Base-by-base conservation (phyloP, 2,329 filamentous ascomycete species). In the Alternaria infectoria region DNA sequence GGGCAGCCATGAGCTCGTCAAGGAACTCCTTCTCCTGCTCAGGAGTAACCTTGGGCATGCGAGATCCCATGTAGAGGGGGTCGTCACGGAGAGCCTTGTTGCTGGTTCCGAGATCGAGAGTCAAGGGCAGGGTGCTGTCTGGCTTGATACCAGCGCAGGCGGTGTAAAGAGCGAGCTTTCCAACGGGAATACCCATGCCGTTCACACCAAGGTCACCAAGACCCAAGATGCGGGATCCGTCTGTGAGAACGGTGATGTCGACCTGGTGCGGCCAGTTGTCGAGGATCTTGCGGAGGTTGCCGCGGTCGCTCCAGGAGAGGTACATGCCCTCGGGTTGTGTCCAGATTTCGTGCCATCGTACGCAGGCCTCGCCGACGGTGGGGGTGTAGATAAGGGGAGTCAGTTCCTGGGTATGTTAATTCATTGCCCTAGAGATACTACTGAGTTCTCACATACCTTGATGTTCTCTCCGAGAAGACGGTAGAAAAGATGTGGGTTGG, bases 141-240 rank as follows among this genome's bases (percentile, higher is more conserved):
- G 96, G 96, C 81, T 93, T 89, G 82, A 98, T 97, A 77, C 96
- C 96, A 61, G 96, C 96, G 76, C 95, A 97, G 49, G 91, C 93
- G 62, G 93, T 97, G 86, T 99, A 99, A 57, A 99, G 88, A 67
- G 94, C 90, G 66, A 98, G 87, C 85, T 99, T 99, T 77, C 96
- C 96, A 72, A 99, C 95, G 66, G 96, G 93, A 81, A 99, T 99
- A 70, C 96, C 96, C 85, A 98, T 97, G 76, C 96, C 96, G 81
- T 97, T 97, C 70, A 99, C 90, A 72, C 96, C 96, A 61, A 98
- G 88, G 82, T 99, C 96, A 73, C 96, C 96, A 40, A 99, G 89
- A 76, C 96, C 95, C 62, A 94, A 89, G 80, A 90, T 97, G 70
- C 96, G 91, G 52, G 94, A 97, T 65, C 96, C 96, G 80, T 99